Evolutionary conservation across 495 filamentous ascomycete species (phyloP).

Genomic region (Cudoniella acicularis): DNA sequence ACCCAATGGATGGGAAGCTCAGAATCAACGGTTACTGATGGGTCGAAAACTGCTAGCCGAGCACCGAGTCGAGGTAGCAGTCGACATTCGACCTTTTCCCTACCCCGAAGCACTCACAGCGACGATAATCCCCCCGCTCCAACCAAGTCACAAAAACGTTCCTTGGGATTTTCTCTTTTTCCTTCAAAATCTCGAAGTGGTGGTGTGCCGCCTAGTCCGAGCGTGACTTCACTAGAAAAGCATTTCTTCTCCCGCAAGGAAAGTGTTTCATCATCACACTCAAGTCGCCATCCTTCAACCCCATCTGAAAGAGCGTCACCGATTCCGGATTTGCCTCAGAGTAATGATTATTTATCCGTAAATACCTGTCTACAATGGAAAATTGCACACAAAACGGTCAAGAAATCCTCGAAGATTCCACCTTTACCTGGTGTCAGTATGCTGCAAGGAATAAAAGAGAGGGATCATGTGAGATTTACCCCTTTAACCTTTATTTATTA

Average conservation of each 20-base stretch:
- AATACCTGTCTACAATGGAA: constrained; percentile 24
- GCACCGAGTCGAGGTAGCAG: constrained; percentile 7
- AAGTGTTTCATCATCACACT: neutral
- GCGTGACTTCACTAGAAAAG: neutral
- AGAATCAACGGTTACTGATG: no score
- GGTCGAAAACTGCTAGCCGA: neutral
- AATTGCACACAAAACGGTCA: constrained; percentile 15
- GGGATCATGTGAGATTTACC: constrained; percentile 7
- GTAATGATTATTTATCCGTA: constrained; percentile 16
- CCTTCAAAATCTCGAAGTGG: neutral
- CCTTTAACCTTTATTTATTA: neutral
- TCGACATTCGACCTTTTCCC: constrained; percentile 9
- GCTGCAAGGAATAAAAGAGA: constrained; percentile 4
- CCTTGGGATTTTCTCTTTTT: constrained; percentile 9
- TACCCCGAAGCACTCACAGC: neutral
- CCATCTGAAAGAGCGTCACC: neutral
- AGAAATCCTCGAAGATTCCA: constrained; percentile 15
- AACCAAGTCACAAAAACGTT: neutral
- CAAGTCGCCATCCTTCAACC: neutral
- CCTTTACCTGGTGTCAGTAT: constrained; percentile 10
- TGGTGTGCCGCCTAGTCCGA: neutral
- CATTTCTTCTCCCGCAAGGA: neutral
- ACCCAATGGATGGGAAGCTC: no score
- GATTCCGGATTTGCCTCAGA: neutral
- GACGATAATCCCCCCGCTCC: neutral